These are phyloP conservation scores for Plectosphaerella plurivora DNA, from an alignment of 2,329 filamentous ascomycete genomes.

Conservation along the genomic window DNA sequence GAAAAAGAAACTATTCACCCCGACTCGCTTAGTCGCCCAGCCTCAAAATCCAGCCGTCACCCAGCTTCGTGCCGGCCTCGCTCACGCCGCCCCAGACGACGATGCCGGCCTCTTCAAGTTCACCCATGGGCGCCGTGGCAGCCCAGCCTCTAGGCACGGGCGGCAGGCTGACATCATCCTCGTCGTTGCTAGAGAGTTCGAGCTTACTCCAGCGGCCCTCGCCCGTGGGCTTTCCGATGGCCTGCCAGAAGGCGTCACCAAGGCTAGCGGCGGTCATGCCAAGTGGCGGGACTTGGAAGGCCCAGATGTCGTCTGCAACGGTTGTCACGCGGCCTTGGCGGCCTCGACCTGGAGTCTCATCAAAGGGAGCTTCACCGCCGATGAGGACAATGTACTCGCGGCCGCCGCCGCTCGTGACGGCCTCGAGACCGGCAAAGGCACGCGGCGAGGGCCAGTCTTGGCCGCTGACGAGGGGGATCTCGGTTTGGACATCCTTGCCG, in stretches of 20 bases:
- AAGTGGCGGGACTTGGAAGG: constrained; percentile 54
- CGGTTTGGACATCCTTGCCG: constrained; percentile 20
- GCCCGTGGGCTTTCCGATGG: constrained; percentile 46
- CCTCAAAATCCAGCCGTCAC: constrained; percentile 62
- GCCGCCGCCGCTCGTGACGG: constrained; percentile 54
- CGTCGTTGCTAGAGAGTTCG: constrained; percentile 41
- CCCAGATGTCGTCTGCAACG: constrained; percentile 56
- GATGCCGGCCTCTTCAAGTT: constrained; percentile 55
- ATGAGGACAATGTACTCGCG: constrained; percentile 59
- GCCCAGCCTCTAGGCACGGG: constrained; percentile 55
- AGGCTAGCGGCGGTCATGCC: constrained; percentile 52
- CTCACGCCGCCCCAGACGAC: constrained; percentile 58
- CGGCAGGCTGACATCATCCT: constrained; percentile 40
- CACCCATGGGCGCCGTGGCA: constrained; percentile 49
- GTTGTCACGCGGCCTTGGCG: constrained; percentile 41
- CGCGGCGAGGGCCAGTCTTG: constrained; percentile 48
- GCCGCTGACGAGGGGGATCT: constrained; percentile 25
- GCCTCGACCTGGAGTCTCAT: not conserved
- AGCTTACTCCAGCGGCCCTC: constrained; percentile 57
- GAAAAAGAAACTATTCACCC: no score
- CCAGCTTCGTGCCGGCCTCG: constrained; percentile 44
- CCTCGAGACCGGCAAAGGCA: constrained; percentile 49
- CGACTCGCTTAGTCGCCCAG: constrained; percentile 26
- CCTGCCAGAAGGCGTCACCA: constrained; percentile 49
- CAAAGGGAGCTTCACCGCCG: constrained; percentile 44